phyloP scores from a whole-genome alignment of 768 basidiomycete species.

The Tulasnella sp. region DNA sequence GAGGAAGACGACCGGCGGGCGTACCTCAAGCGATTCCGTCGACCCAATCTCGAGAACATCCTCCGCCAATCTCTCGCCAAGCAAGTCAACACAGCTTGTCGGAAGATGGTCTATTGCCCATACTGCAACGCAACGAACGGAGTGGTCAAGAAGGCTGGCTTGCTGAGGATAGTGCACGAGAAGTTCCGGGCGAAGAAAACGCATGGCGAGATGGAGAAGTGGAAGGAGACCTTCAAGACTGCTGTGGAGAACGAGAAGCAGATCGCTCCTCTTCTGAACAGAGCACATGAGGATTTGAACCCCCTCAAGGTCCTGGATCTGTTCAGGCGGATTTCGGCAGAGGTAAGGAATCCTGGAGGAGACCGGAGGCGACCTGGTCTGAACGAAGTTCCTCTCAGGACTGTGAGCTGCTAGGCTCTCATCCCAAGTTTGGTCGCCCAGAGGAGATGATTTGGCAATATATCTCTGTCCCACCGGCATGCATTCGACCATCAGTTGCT shows the following conservation, averaged over 20 bases:
- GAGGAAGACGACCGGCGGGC: slow-evolving; percentile 79
- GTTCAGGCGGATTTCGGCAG: slow-evolving; percentile 87
- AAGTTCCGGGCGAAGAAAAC: slow-evolving; percentile 95
- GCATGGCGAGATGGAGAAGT: slow-evolving; percentile 80
- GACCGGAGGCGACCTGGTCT: neutral
- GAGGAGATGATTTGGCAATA: slow-evolving; percentile 99
- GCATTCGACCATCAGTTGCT: slow-evolving; percentile 93
- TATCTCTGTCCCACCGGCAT: slow-evolving; percentile 94
- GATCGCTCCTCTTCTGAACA: slow-evolving; percentile 75
- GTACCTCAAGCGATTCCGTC: slow-evolving; percentile 86
- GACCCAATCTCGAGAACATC: slow-evolving; percentile 86
- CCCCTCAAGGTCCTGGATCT: slow-evolving; percentile 89
- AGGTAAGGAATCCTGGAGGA: slow-evolving; percentile 49
- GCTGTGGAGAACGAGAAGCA: slow-evolving; percentile 88
- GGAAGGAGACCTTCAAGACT: slow-evolving; percentile 73
- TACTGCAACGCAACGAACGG: slow-evolving; percentile 94
- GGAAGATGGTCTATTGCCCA: slow-evolving; percentile 88
- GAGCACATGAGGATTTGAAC: slow-evolving; percentile 91
- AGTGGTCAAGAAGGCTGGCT: slow-evolving; percentile 88
- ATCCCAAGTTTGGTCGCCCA: slow-evolving; percentile 83
- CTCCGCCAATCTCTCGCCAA: slow-evolving; percentile 79
- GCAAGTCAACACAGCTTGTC: slow-evolving; percentile 76
- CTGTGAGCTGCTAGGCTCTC: slow-evolving; percentile 87
- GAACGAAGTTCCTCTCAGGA: slow-evolving; percentile 52
- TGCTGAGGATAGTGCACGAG: slow-evolving; percentile 93